Base-by-base conservation (phyloP, 345 rosid genomes). In the Firmiana major region DNA sequence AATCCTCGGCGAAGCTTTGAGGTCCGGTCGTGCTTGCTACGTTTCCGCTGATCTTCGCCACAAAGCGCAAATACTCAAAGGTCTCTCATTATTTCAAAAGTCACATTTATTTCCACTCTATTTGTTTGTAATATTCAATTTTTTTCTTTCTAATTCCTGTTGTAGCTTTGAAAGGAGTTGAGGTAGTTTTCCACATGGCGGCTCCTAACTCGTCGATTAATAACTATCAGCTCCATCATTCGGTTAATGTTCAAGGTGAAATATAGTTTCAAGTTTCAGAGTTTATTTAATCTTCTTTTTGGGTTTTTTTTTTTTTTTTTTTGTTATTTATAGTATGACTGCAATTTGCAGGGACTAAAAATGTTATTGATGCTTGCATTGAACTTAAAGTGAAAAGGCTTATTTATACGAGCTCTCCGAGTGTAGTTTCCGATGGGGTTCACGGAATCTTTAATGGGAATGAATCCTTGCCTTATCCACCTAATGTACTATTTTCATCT, bases 181-280 rank as follows among this genome's bases (percentile, higher is more conserved):
- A 93, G 72, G 98, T 90, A 8, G 94, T 96, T 6, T 93, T 90
- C 84, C 99, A 96, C 79, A 93, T 90, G 99, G 99, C 99, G 42
- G 98, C 99, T 68, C 99, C 99, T 5, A 85, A 96, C 89, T 96
- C 99, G 9, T 92, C 98, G 3, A 87, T 93, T 74, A 96, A 96
- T 59, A 86, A 80, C 78, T 78, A 81, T 72, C 84, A 88, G 87
- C 97, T 96, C 75, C 99, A 96, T 22, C 83, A 89, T 80, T 91
- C 98, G 10, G 99, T 96, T 77, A 96, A 93, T 78, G 97, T 96
- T 66, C 86, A 85, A 88, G 98, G 98, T 92, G 71, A 43, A 36
- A 3, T 1, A n/a, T 31, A 69, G 22, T 54, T 21, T 58, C 11
- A 31, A 21, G 51, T 36, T 71, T 64, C 11, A 15, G 40, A 78